These are phyloP conservation scores for Candida koratica DNA, from an alignment of 805 yeast genomes.

Conservation along the genomic window DNA sequence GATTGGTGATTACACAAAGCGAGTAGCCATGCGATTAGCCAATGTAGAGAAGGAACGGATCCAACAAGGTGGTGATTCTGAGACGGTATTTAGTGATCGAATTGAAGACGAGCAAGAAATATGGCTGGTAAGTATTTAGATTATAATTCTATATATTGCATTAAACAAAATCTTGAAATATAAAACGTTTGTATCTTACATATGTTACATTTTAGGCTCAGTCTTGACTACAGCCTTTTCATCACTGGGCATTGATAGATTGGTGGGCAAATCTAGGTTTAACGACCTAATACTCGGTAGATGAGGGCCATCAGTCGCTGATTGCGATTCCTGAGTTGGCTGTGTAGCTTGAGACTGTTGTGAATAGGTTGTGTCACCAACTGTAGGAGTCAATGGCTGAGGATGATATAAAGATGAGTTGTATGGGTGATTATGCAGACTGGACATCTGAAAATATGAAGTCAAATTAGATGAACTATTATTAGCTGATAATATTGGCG, in stretches of 20 bases:
- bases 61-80: conserved; percentile 86
- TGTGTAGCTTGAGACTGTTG: neutral
- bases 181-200: conserved; percentile 2
- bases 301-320: conserved; percentile 10
- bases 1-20: conserved; percentile 79
- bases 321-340: conserved; percentile 1
- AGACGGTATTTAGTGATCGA: conserved; percentile 77
- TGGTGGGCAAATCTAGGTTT: conserved; percentile 48
- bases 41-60: conserved; percentile 82
- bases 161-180: neutral
- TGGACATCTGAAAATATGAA: conserved; percentile 31
- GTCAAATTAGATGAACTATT: conserved; percentile 38
- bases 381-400: conserved; percentile 1
- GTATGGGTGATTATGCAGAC: conserved; percentile 13
- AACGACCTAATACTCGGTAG: conserved; percentile 50
- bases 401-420: conserved; percentile 1
- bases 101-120: conserved; percentile 83
- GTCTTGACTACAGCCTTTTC: conserved; percentile 15
- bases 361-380: conserved; percentile 13
- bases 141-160: neutral
- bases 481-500: conserved; percentile 42
- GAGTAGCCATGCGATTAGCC: conserved; percentile 88
- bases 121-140: conserved; percentile 67
- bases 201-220: conserved; percentile 12
- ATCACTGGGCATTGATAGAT: conserved; percentile 27